Conservation (phyloP, 352 stramenopile genomes). For the Phytophthora hibernalis region DNA sequence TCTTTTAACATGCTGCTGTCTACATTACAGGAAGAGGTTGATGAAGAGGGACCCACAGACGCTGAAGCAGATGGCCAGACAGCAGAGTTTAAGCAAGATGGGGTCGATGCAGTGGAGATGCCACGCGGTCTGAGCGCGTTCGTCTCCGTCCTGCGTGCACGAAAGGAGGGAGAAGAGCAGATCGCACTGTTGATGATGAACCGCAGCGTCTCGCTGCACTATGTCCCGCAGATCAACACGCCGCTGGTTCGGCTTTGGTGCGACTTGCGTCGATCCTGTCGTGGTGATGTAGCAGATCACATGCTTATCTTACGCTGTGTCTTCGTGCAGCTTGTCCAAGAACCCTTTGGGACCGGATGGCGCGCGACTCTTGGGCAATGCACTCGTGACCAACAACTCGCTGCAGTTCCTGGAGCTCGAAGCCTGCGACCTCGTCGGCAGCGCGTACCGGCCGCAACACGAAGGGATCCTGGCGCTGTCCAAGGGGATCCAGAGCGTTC, state of each 20-base stretch:
- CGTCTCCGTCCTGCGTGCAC: slow-evolving; percentile 14
- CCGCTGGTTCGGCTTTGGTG: slow-evolving; percentile 44
- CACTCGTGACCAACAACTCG: slow-evolving; percentile 70
- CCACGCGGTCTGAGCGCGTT: slow-evolving; percentile 15
- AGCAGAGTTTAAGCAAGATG: slow-evolving; percentile 2
- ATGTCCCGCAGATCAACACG: slow-evolving; percentile 38
- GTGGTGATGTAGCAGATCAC: slow-evolving; percentile 28
- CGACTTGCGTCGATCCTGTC: slow-evolving; percentile 3
- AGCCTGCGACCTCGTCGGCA: slow-evolving; percentile 58
- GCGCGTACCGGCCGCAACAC: slow-evolving; percentile 55
- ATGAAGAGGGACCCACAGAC: background rate
- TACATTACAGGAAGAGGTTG: background rate
- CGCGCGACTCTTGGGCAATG: slow-evolving; percentile 47
- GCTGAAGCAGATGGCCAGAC: slow-evolving; percentile 21
- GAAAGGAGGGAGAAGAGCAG: slow-evolving; percentile 6
- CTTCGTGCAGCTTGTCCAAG: slow-evolving; percentile 41
- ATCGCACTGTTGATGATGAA: slow-evolving; percentile 33
- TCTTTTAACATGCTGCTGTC: background rate
- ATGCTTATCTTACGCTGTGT: slow-evolving; percentile 20
- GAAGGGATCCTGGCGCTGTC: slow-evolving; percentile 57
- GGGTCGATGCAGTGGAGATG: slow-evolving; percentile 6
- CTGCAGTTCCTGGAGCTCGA: slow-evolving; percentile 68
- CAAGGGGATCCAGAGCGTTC: slow-evolving; percentile 64
- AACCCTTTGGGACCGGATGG: slow-evolving; percentile 57
- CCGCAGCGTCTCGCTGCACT: slow-evolving; percentile 27